A percentile compares a stretch with the other conserved stretches of the same genome.
phyloP scores from a whole-genome alignment of 495 filamentous ascomycete genomes.

The Astrocystis sublimbata region DNA sequence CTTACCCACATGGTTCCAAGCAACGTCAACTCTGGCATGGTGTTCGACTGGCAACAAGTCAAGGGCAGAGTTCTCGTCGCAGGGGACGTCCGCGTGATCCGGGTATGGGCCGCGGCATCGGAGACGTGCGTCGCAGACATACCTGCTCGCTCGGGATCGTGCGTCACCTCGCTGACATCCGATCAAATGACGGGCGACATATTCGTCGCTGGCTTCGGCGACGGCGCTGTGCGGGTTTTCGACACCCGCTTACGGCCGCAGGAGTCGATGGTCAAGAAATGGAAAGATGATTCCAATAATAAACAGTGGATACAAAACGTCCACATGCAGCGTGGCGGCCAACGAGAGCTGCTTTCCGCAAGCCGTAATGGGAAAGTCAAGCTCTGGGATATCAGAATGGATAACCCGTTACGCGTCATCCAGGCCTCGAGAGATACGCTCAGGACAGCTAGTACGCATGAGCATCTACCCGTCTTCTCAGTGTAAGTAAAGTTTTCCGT shows the following conservation, averaged over 20 bases:
- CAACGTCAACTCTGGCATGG: slow-evolving; percentile 89
- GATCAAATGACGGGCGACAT: slow-evolving; percentile 96
- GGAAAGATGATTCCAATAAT: slow-evolving; percentile 85
- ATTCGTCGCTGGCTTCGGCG: slow-evolving; percentile 94
- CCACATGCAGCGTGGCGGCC: slow-evolving; percentile 94
- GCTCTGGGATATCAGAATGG: slow-evolving; percentile 93
- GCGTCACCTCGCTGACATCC: slow-evolving; percentile 91
- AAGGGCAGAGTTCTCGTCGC: slow-evolving; percentile 90
- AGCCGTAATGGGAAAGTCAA: slow-evolving; percentile 89
- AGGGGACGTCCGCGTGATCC: slow-evolving; percentile 92
- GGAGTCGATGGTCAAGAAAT: slow-evolving; percentile 88
- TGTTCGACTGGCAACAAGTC: slow-evolving; percentile 99
- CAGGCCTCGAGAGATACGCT: slow-evolving; percentile 75
- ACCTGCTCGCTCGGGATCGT: slow-evolving; percentile 90
- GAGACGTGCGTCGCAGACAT: slow-evolving; percentile 95
- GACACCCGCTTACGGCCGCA: slow-evolving; percentile 81
- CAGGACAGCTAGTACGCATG: slow-evolving; percentile 86
- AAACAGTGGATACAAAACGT: slow-evolving; percentile 92
- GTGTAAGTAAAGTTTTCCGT: slow-evolving; percentile 85
- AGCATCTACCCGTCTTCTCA: slow-evolving; percentile 95
- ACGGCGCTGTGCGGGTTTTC: slow-evolving; percentile 94
- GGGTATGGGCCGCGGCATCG: slow-evolving; percentile 91
- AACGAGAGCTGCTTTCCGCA: slow-evolving; percentile 84
- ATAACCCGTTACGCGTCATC: slow-evolving; percentile 70
- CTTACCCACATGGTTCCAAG: slow-evolving; percentile 89